phyloP scores from a whole-genome alignment of 2,329 filamentous ascomycete species.

The Diplodia corticola region DNA sequence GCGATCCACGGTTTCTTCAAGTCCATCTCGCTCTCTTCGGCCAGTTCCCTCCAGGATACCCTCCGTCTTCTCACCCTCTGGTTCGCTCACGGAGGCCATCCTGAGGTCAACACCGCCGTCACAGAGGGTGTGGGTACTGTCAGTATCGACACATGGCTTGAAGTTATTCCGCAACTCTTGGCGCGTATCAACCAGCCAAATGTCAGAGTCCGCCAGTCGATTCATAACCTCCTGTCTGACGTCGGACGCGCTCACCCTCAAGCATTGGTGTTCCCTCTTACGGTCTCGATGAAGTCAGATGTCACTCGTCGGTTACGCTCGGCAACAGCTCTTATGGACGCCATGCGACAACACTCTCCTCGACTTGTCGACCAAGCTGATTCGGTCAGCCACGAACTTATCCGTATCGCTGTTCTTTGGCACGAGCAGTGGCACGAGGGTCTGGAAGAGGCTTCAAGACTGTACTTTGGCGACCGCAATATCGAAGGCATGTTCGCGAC shows the following conservation, averaged over 20 bases:
- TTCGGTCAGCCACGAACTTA: conserved; percentile 91
- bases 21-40: conserved; percentile 87
- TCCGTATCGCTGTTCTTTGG: conserved; percentile 95
- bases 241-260: conserved; percentile 94
- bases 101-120: conserved; percentile 84
- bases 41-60: conserved; percentile 93
- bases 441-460: conserved; percentile 88
- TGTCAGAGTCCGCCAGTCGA: conserved; percentile 79
- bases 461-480: conserved; percentile 97
- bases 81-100: conserved; percentile 89
- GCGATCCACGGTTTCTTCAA: conserved; percentile 96
- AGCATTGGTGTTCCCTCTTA: conserved; percentile 93
- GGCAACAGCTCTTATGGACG: conserved; percentile 93
- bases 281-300: conserved; percentile 96
- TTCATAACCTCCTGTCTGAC: conserved; percentile 88
- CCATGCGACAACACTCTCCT: conserved; percentile 92
- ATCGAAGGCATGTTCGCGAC: conserved; percentile 96
- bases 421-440: conserved; percentile 99
- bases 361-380: conserved; percentile 93
- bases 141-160: conserved; percentile 96
- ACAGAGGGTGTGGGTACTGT: conserved; percentile 89
- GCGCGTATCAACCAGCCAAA: conserved; percentile 97
- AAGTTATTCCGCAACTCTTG: conserved; percentile 96
- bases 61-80: conserved; percentile 89
- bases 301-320: conserved; percentile 81